phyloP scores from a whole-genome alignment of 2,329 filamentous ascomycete genomes.

The Neonectria sp. region DNA sequence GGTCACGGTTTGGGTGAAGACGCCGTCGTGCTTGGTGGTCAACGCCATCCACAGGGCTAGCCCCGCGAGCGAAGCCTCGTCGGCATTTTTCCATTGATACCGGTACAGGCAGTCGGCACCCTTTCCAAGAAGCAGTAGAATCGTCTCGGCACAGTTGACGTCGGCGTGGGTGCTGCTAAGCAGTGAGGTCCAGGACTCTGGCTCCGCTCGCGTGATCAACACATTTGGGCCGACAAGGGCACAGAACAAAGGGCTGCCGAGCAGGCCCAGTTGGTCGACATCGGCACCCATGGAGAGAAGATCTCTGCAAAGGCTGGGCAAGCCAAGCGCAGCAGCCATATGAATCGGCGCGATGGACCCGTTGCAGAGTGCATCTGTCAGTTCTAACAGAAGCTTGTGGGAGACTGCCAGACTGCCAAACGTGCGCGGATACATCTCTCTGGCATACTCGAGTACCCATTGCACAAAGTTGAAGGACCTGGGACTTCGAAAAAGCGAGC shows the following conservation, averaged over 20 bases:
- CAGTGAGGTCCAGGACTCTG: conserved; percentile 41
- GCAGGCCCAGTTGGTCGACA: conserved; percentile 39
- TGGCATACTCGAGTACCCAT: conserved; percentile 55
- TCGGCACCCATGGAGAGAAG: conserved; percentile 43
- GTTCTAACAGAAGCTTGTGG: conserved; percentile 42
- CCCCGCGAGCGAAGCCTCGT: conserved; percentile 39
- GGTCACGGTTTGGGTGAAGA: conserved; percentile 43
- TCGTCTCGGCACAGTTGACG: conserved; percentile 34
- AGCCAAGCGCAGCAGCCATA: conserved; percentile 52
- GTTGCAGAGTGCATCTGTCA: conserved; percentile 50
- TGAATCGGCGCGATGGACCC: conserved; percentile 51
- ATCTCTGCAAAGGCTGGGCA: conserved; percentile 48
- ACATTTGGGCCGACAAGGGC: conserved; percentile 52
- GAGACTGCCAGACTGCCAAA: conserved; percentile 43
- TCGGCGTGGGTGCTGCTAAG: conserved; percentile 31
- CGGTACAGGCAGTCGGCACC: conserved; percentile 38
- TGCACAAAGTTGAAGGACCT: conserved; percentile 53
- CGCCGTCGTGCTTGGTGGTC: conserved; percentile 38
- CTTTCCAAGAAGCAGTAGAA: conserved; percentile 43
- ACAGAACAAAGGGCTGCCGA: conserved; percentile 54
- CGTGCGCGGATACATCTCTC: conserved; percentile 47
- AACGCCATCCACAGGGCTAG: conserved; percentile 49
- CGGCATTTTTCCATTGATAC: conserved; percentile 37
- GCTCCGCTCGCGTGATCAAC: conserved; percentile 35
- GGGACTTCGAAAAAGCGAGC: conserved; percentile 46